phyloP scores from a whole-genome alignment of 1,284 basidiomycete species.

The Moesziomyces globuligerus region DNA sequence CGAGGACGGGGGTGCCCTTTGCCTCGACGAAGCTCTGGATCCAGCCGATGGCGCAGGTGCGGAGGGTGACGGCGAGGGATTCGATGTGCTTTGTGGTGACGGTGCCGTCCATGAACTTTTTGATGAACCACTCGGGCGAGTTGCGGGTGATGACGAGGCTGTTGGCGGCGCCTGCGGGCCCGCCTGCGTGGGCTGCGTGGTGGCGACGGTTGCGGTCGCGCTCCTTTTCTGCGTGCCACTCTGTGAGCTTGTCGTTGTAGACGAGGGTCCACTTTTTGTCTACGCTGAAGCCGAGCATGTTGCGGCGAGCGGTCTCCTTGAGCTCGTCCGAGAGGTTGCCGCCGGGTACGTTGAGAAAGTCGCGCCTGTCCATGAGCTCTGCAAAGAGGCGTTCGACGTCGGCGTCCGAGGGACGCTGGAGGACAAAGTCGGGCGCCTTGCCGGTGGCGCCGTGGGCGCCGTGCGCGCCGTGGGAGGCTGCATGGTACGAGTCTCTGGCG shows the following conservation, averaged over 20 bases:
- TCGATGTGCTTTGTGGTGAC: constrained; percentile 83
- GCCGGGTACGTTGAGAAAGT: constrained; percentile 60
- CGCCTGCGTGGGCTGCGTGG: constrained; percentile 69
- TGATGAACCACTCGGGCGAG: constrained; percentile 76
- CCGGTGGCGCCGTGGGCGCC: background rate
- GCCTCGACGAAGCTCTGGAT: constrained; percentile 70
- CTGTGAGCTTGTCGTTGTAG: constrained; percentile 81
- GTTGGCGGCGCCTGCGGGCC: constrained; percentile 68
- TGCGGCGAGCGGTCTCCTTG: constrained; percentile 55
- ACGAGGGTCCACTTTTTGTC: constrained; percentile 95
- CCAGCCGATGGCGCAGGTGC: constrained; percentile 69
- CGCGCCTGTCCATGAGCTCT: constrained; percentile 65
- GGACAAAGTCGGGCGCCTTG: constrained; percentile 52
- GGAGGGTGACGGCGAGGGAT: constrained; percentile 80
- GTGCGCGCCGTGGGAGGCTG: constrained; percentile 3
- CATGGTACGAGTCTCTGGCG: constrained; percentile 28
- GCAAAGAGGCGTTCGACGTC: constrained; percentile 65
- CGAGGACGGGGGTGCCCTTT: constrained; percentile 79
- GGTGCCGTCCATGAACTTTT: constrained; percentile 85
- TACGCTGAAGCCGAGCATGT: constrained; percentile 62
- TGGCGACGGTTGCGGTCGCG: constrained; percentile 50
- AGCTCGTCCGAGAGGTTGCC: constrained; percentile 57
- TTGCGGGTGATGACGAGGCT: constrained; percentile 63
- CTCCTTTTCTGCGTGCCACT: constrained; percentile 74
- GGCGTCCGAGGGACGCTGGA: constrained; percentile 54